phyloP scores from a whole-genome alignment of 2,329 filamentous ascomycete species.

The Talaromyces sp. region DNA sequence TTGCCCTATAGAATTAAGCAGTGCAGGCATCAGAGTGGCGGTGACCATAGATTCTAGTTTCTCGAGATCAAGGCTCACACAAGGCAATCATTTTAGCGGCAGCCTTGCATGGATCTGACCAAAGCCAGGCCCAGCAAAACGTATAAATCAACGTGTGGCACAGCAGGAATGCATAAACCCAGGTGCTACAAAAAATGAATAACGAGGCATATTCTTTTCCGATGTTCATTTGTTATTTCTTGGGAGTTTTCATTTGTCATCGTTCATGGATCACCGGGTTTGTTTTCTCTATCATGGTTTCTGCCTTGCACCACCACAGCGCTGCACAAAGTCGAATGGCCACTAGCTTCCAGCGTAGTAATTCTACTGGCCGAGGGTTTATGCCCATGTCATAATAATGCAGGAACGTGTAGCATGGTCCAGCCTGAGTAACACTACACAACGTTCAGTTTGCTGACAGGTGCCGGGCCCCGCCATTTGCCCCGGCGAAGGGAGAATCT shows the following conservation, averaged over 20 bases:
- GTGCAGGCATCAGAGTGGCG: background rate
- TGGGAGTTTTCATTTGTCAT: background rate
- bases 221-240: background rate
- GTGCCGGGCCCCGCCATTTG: background rate
- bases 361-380: background rate
- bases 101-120: background rate
- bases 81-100: background rate
- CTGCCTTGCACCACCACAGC: background rate
- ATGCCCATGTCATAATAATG: background rate
- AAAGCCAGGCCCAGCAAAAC: background rate
- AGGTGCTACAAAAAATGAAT: background rate
- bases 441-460: background rate
- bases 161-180: background rate
- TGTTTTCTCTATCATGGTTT: background rate
- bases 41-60: background rate
- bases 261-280: background rate
- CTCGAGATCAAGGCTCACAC: background rate
- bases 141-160: background rate
- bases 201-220: background rate
- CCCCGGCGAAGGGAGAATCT: background rate
- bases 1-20: background rate
- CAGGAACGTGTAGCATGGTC: background rate
- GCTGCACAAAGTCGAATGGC: background rate
- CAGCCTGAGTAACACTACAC: background rate
- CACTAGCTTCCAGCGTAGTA: background rate